Base-by-base conservation (phyloP, 2,329 filamentous ascomycete species). In the Camptophora hylomeconis region DNA sequence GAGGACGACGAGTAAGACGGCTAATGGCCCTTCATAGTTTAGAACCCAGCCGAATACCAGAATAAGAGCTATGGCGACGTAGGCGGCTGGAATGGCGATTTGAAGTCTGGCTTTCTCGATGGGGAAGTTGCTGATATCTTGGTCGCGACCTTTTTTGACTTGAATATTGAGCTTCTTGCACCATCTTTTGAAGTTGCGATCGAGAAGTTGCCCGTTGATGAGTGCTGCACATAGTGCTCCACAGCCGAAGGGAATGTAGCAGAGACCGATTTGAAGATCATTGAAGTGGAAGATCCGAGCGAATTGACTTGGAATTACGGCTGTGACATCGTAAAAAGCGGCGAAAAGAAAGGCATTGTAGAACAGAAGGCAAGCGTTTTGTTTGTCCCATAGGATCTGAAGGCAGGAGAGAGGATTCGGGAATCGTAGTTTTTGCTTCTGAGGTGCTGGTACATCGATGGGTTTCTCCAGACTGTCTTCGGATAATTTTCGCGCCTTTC, bases 111-210 rank as follows among this genome's bases (percentile, higher is more conserved):
- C 52, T 24, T 38, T 46, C 30, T 60, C 67, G 23, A 72, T 60
- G 1, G 66, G 60, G 33, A 71, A 71, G 16, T 58, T 46, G 4
- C 45, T 42, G n/a, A 73, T 48, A 33, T 69, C 60, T 31, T 64
- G 57, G 10, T 61, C 36, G 9, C 70, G 68, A 38, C 68, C 72
- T 33, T 60, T 64, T 36, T 69, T 67, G 38, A 82, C 67, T 2
- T 59, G 55, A 33, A 83, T 59, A 5, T 72, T 72, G 10, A 75
- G 57, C 17, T 64, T 62, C 26, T 58, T 61, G 2, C 80, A 78
- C 25, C 74, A 65, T 20, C 77, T 68, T 5, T 72, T 64, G 50
- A 80, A 92, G 49, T 84, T 84, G 62, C 69, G 74, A 50, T 82
- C 78, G 19, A 80, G 63, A 2, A 72, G 40, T 2, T 61, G 60